Evolutionary conservation across 805 yeast species (phyloP), one percentile per base, ranked within the genome.

Genomic region (Cyberlindnera mrakii): DNA sequence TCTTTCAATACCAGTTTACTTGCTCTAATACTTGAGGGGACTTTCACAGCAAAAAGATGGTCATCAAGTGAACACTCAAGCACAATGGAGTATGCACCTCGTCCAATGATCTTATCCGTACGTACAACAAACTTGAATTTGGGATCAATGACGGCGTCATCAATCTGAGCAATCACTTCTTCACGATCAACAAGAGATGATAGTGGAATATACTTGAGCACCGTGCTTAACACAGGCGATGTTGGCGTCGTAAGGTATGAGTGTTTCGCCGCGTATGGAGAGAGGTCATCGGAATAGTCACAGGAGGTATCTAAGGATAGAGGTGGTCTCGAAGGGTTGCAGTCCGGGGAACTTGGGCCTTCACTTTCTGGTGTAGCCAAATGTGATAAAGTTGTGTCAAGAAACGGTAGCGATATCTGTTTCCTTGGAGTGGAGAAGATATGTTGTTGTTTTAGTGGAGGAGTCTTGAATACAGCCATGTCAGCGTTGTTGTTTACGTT

Each of bases 11-110:
- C 44, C 17, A 35, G 35, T 20, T 46, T 51, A 13, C 43, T 31
- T 17, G 41, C 47, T 33, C 36, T 49, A 3, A 37, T 34, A 11
- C 39, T 41, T 8, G 41, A 40, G 15, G 60, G 58, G 13, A 55
- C 42, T 42, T 55, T 55, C 5, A 54, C 40, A 9, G 60, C 58
- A 30, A 44, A 43, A 18, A 30, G 30, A 4, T 23, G 34, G 3
- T 25, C 32, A 17, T 43, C 32, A 1, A 31, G 14, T 3, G 27
- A 13, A 18, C 50, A 44, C 5, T 41, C 47, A 11, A 47, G 36
- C 16, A 55, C 58, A 14, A 46, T 47, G 5, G 59, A 51, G 38
- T 39, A 50, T 1, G 56, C 40, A 17, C 59, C 59, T 19, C 38
- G 41, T 9, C 59, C 59, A 7, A 55, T 30, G 1, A 39, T 30